phyloP scores from a whole-genome alignment of 768 basidiomycete genomes.

The Peribolospora kevripleyi region DNA sequence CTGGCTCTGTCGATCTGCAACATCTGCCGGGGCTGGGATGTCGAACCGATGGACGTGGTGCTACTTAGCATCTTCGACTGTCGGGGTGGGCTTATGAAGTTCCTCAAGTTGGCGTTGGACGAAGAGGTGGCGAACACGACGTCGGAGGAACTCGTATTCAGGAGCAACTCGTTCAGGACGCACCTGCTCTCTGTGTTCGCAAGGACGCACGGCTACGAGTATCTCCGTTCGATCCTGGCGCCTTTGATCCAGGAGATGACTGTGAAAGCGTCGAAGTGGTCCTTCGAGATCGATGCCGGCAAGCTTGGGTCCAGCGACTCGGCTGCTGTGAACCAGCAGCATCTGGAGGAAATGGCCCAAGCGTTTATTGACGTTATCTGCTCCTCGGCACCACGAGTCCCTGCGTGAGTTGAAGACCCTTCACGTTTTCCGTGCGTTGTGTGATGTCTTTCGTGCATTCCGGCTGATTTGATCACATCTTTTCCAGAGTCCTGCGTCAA shows the following conservation, averaged over 20 bases:
- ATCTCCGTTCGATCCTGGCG: constrained; percentile 51
- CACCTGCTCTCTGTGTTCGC: constrained; percentile 66
- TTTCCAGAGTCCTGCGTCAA: constrained; percentile 53
- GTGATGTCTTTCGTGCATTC: background rate
- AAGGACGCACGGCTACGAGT: constrained; percentile 71
- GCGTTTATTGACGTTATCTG: constrained; percentile 52
- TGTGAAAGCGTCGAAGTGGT: constrained; percentile 42
- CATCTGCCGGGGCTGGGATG: constrained; percentile 50
- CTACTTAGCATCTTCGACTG: constrained; percentile 69
- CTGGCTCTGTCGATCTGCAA: constrained; percentile 70
- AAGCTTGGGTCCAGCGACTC: constrained; percentile 19
- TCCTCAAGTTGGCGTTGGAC: constrained; percentile 66
- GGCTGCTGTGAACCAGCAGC: constrained; percentile 37
- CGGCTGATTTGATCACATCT: background rate
- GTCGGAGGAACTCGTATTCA: constrained; percentile 36
- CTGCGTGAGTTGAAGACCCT: background rate
- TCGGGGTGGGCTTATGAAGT: constrained; percentile 38
- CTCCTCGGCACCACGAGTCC: constrained; percentile 21
- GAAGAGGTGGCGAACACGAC: constrained; percentile 57
- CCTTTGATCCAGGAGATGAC: constrained; percentile 55
- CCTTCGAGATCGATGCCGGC: constrained; percentile 51
- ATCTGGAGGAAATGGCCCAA: constrained; percentile 45
- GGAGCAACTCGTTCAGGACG: constrained; percentile 69
- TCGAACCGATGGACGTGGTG: constrained; percentile 54
- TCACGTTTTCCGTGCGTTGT: constrained; percentile 10